Base-by-base conservation (phyloP, 2,329 filamentous ascomycete species). In the Alternaria sp. region DNA sequence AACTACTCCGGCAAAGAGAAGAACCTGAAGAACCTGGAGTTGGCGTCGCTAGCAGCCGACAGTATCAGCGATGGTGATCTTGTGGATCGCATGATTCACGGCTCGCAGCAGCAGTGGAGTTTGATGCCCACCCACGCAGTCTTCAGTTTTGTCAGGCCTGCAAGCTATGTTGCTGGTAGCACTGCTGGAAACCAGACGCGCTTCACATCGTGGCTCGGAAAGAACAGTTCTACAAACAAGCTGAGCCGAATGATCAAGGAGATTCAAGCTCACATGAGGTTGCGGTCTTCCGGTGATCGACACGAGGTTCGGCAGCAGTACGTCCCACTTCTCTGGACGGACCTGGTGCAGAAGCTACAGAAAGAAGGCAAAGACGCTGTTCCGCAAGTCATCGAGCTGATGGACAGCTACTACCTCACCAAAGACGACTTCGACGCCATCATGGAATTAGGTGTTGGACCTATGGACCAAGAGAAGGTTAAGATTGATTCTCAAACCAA, bases 11-110 rank as follows among this genome's bases (percentile, higher is more conserved):
- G 87, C 61, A 89, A 88, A 67, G 90, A 95, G 78, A 87, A 90
- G 66, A 90, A 88, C 26, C 83, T 97, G 58, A 97, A 97, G 79
- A 83, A 89, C n/a, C 86, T 99, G 8, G 93, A 98, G 79, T 84
- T 98, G 8, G 88, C 91, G 21, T 94, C 97, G 68, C 88, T 92
- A 72, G 96, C 96, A 4, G 94, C 96, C 4, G 92, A 96, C 76
- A 97, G 94, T 76, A 99, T 99, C 81, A 97, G 94, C 74, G 96
- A 99, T 75, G 96, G 96, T 64, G 96, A 99, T 78, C 84, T 99
- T 37, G 93, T 98, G 3, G 96, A 99, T 79, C 88, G 93, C 56
- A 97, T 99, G 95, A 99, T 99, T 63, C 96, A 99, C 79, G 96
- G 96, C 25, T 93, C 93, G 47, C 96, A 99, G 77, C 96, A 99